Evolutionary conservation across 805 yeast species (phyloP), one percentile per base, ranked within the genome.

Genomic region (Komagataella pastoris): DNA sequence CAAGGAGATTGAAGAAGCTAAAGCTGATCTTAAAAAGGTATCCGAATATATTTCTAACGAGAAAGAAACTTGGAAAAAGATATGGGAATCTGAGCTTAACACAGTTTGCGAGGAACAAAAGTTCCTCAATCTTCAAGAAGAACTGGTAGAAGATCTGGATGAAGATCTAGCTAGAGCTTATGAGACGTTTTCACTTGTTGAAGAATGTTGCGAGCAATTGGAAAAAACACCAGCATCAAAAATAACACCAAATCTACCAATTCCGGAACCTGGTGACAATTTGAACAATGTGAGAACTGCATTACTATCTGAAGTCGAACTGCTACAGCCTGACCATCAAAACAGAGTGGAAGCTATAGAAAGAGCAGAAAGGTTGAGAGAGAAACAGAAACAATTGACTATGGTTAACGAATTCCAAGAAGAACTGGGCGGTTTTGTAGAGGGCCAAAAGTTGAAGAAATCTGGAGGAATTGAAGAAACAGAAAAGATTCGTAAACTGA

Each of bases 81-180:
- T 88, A 7, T 91, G 99, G 97, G 97, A 90, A 62, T 71, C 83
- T 4, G 97, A 89, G 61, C 74, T 93, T 52, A 93, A 88, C 54
- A 83, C 83, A 44, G 91, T 93, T 12, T 85, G 96, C 56, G 96
- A 88, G 60, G 97, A 90, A 61, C 98, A 93, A 64, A 95, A 91
- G 57, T 88, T 88, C 64, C 80, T 90, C 67, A 86, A 86, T 52
- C 74, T 88, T 17, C 97, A 91, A 65, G 97, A 88, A 59, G 96
- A 88, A 54, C 75, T 95, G 51, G 79, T 88, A 1, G 74, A 73
- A 30, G 95, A 91, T 61, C 67, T 93, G 55, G 78, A 76, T 46
- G 93, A 88, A 55, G 99, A 93, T 66, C 66, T 93, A 36, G 77
- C 75, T 21, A 84, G 81, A 58, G 93, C 95, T 1, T 72, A 73